Conservation (phyloP, 106 monocot species). For the Apostasia ramifera region DNA sequence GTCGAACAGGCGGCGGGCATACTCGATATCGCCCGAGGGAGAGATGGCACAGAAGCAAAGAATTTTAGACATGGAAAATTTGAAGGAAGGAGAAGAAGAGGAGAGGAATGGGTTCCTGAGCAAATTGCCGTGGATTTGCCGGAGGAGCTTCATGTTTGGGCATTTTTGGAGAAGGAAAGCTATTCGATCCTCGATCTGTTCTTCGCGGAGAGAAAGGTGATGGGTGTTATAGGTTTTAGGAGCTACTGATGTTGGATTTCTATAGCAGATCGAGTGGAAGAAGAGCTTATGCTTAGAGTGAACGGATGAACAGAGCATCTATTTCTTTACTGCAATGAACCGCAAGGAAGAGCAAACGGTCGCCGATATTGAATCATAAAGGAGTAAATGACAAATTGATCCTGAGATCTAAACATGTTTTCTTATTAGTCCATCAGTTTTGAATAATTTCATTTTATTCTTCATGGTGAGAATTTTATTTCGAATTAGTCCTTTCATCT, state of each 20-base stretch:
- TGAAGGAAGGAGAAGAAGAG: slow-evolving; percentile 19
- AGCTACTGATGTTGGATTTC: not conserved
- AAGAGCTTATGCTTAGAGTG: no score
- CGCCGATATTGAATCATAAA: no score
- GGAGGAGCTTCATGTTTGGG: slow-evolving; percentile 49
- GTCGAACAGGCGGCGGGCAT: slow-evolving; percentile 65
- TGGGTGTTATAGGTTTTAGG: not conserved
- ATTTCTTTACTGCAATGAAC: no score
- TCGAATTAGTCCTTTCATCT: no score
- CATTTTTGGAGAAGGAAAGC: slow-evolving; percentile 52
- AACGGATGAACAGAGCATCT: no score
- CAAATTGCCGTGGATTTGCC: slow-evolving; percentile 59
- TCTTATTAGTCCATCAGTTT: no score
- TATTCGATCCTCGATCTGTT: slow-evolving; percentile 25
- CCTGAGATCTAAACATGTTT: no score
- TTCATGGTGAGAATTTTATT: no score
- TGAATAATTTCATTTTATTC: no score
- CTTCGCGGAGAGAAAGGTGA: not conserved
- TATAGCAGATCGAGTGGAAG: no score
- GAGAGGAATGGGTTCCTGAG: slow-evolving; percentile 21
- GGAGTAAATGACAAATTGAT: no score
- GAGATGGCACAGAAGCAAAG: slow-evolving; percentile 46
- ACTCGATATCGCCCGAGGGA: slow-evolving; percentile 31
- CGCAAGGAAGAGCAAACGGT: no score
- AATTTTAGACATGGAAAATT: slow-evolving; percentile 50